A percentile compares a stretch with the other conserved stretches of the same genome.
Evolutionary conservation across 176 grass and related monocot species (phyloP).

Genomic region (Elaeis guineensis): DNA sequence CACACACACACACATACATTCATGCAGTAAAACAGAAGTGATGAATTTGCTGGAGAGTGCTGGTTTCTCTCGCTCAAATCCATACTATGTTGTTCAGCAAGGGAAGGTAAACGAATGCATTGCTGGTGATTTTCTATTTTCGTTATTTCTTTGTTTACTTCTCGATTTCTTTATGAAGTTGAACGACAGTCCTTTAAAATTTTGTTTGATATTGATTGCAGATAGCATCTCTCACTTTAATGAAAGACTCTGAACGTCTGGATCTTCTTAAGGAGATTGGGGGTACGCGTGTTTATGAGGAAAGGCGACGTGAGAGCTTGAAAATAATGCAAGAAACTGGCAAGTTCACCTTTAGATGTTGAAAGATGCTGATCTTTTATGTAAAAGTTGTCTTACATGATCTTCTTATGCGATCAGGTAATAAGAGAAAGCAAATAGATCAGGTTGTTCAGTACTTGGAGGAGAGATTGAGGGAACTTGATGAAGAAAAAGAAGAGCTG

Average conservation of each 20-base stretch:
- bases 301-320: constrained; percentile 86
- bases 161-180: no score
- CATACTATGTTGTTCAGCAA: constrained; percentile 98
- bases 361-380: no score
- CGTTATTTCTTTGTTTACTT: background rate
- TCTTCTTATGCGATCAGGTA: constrained; percentile 36
- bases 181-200: background rate
- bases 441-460: constrained; percentile 91
- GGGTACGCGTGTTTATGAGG: constrained; percentile 93
- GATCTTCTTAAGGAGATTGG: constrained; percentile 99
- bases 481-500: constrained; percentile 99
- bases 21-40: constrained; percentile 99
- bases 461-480: constrained; percentile 77
- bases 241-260: constrained; percentile 95
- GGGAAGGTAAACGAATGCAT: constrained; percentile 58
- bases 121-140: constrained; percentile 13
- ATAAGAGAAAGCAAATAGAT: constrained; percentile 99
- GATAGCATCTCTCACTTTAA: constrained; percentile 95
- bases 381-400: no score
- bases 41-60: constrained; percentile 99
- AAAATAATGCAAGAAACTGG: constrained; percentile 99
- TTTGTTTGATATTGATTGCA: constrained; percentile 30
- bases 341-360: constrained; percentile 17
- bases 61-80: constrained; percentile 97
- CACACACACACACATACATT: no score